Evolutionary conservation across 331 rosid genomes (phyloP).

Genomic region (Pyracantha coccinea): DNA sequence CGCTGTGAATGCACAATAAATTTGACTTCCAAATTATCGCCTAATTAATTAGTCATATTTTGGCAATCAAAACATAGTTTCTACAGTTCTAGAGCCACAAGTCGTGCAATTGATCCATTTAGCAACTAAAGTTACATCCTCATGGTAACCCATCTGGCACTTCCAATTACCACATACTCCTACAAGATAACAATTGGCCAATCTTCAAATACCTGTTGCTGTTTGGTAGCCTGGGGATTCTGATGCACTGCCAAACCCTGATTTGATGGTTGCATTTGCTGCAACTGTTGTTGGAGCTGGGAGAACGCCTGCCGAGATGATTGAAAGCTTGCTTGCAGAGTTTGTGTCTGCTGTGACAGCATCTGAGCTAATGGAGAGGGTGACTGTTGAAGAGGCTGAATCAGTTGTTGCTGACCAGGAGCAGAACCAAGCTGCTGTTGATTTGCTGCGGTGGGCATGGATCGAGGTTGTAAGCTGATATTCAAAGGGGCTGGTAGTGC

Average conservation of each 20-base stretch:
- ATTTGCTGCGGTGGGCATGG: constrained; percentile 28
- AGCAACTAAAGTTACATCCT: background rate
- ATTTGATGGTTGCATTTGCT: constrained; percentile 76
- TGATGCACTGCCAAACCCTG: constrained; percentile 55
- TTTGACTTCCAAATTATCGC: too few species aligned
- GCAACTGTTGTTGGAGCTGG: constrained; percentile 88
- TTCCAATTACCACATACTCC: background rate
- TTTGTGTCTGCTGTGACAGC: constrained; percentile 87
- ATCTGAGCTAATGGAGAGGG: constrained; percentile 90
- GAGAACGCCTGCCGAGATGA: constrained; percentile 94
- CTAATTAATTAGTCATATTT: background rate
- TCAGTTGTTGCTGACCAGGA: constrained; percentile 44
- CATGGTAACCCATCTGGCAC: background rate
- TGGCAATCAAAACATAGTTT: background rate
- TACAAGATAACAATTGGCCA: background rate
- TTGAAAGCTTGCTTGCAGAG: constrained; percentile 89
- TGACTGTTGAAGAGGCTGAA: constrained; percentile 61
- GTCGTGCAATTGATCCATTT: background rate
- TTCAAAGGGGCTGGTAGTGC: constrained; percentile 38
- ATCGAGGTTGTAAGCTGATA: constrained; percentile 35
- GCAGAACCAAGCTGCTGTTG: constrained; percentile 40
- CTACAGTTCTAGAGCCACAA: background rate
- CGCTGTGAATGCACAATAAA: too few species aligned
- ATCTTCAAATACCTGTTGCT: constrained; percentile 27
- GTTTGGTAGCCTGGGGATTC: constrained; percentile 49